phyloP scores from a whole-genome alignment of 2,329 filamentous ascomycete species.

The Fusarium equiseti region DNA sequence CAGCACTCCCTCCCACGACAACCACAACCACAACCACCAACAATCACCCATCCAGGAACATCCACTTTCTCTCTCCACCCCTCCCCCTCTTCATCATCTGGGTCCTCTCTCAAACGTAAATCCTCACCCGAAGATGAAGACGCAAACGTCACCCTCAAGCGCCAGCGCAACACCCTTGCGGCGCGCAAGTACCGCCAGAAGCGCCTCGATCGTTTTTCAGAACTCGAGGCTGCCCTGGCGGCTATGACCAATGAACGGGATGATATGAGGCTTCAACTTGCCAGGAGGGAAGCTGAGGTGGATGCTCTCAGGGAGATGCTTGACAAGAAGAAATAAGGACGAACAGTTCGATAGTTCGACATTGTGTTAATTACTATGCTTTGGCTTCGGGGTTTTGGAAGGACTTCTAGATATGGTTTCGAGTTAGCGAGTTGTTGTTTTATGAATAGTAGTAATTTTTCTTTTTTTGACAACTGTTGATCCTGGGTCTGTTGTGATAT shows the following conservation, averaged over 20 bases:
- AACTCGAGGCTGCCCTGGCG: constrained; percentile 70
- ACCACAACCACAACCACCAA: constrained; percentile 9
- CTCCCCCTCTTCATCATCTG: constrained; percentile 35
- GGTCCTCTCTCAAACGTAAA: constrained; percentile 43
- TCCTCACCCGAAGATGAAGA: constrained; percentile 43
- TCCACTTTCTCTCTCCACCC: constrained; percentile 42
- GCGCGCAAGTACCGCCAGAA: constrained; percentile 79
- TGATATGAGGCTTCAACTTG: constrained; percentile 71
- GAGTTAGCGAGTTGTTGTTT: constrained; percentile 28
- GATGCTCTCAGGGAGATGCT: constrained; percentile 69
- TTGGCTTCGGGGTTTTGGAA: constrained; percentile 27
- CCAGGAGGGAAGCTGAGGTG: constrained; percentile 73
- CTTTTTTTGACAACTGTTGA: constrained; percentile 21
- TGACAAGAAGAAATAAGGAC: constrained; percentile 41
- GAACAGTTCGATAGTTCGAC: not conserved
- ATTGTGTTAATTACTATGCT: not conserved
- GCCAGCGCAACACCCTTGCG: constrained; percentile 77
- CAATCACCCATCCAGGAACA: constrained; percentile 40
- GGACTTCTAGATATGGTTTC: constrained; percentile 21
- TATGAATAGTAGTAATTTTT: not conserved
- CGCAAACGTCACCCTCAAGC: constrained; percentile 60
- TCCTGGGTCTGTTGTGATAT: not conserved
- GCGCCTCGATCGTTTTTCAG: constrained; percentile 73
- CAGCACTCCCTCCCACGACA: constrained; percentile 14
- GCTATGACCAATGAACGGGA: constrained; percentile 72